Base-by-base conservation (phyloP, 2,329 filamentous ascomycete species). In the Aspergillus latus region DNA sequence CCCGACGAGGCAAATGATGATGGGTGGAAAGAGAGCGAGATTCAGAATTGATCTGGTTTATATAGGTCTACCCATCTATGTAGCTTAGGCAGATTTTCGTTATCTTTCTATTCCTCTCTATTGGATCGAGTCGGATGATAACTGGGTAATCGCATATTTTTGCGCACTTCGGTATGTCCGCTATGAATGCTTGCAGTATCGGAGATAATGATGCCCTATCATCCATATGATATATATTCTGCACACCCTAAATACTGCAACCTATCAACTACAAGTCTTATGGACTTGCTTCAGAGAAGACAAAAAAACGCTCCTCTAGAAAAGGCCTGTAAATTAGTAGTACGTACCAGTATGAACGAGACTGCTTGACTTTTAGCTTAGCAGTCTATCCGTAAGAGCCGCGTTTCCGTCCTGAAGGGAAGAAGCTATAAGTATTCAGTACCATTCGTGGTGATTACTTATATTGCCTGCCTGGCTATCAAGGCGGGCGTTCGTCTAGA, bases 1-100 rank as follows among this genome's bases (percentile, higher is more conserved):
- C 71, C 72, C 43, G 77, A 78, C 48, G 76, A 74, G 43, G 77
- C 75, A 42, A 77, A 75, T 3, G 80, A 80, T 52, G 79, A 80
- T 52, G 79, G 77, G 9, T 90, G 88, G 88, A 88, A 84, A 62
- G 82, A 89, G 71, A 79, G 79, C 49, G 88, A 91, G 75, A 78
- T 91, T 49, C 81, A 90, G 73, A 84, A 84, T 58, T 88, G 58
- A 62, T 6, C 43, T 11, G 26, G 2, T 28, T 6, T 52, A 4
- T 52, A 10, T 21, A 21, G 21, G 21, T 21, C 21, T 21, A 21
- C 21, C 21, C 21, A 21, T 21, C 2, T 21, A 21, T 21, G 21
- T 21, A 21, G 21, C 21, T 21, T 21, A 21, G 21, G 21, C 21
- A 21, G 21, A 21, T 21, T 2, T 16, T 5, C 49, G 15, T n/a